Evolutionary conservation across 2,329 filamentous ascomycete genomes (phyloP).

Genomic region (Penicillium sp.): DNA sequence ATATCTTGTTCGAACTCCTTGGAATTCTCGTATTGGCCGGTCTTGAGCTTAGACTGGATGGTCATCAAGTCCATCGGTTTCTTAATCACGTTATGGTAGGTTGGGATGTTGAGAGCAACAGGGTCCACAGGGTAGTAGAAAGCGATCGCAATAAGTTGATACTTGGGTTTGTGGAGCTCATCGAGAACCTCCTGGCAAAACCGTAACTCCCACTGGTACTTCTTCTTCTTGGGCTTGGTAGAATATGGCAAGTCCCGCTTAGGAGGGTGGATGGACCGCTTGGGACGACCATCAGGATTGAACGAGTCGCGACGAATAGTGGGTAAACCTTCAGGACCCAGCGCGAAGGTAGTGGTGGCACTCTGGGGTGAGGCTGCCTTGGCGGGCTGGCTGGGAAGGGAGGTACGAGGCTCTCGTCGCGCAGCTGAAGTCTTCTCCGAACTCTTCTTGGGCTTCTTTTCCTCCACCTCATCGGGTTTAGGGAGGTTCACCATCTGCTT

Average conservation of each 20-base stretch:
- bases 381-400: slow-evolving; percentile 41
- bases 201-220: slow-evolving; percentile 81
- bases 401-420: slow-evolving; percentile 51
- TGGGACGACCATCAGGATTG: slow-evolving; percentile 76
- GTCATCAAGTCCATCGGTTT: slow-evolving; percentile 93
- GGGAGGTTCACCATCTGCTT: slow-evolving; percentile 63
- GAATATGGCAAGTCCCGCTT: slow-evolving; percentile 92
- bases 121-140: slow-evolving; percentile 89
- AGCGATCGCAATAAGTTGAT: slow-evolving; percentile 66
- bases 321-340: slow-evolving; percentile 75
- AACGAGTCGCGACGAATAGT: slow-evolving; percentile 84
- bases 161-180: slow-evolving; percentile 74
- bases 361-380: slow-evolving; percentile 31
- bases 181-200: slow-evolving; percentile 83
- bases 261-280: slow-evolving; percentile 89
- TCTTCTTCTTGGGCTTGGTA: slow-evolving; percentile 86
- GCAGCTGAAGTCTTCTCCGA: slow-evolving; percentile 45
- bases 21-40: slow-evolving; percentile 74
- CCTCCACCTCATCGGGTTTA: slow-evolving; percentile 58
- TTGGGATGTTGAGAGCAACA: slow-evolving; percentile 88
- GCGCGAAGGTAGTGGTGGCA: slow-evolving; percentile 64
- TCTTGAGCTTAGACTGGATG: slow-evolving; percentile 74
- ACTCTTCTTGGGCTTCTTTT: slow-evolving; percentile 58
- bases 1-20: slow-evolving; percentile 87
- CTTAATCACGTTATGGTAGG: slow-evolving; percentile 92